Conservation (phyloP, 2,329 filamentous ascomycete species). For the Fusarium nygamai region DNA sequence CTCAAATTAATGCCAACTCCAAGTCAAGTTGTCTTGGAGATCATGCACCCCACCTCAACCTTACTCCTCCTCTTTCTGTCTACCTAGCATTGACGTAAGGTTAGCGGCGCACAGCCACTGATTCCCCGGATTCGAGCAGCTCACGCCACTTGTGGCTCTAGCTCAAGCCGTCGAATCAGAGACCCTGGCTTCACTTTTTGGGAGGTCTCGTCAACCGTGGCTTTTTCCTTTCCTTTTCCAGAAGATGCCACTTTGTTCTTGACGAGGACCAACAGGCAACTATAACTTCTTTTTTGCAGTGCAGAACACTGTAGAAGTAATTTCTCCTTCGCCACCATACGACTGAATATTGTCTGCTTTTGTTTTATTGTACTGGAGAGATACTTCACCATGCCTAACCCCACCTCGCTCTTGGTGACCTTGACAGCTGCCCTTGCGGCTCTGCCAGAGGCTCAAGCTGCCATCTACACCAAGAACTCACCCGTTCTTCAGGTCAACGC, state of each 20-base stretch:
- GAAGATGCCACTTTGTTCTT: slow-evolving; percentile 44
- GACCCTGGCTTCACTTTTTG: slow-evolving; percentile 30
- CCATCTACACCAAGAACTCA: slow-evolving; percentile 86
- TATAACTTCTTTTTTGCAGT: slow-evolving; percentile 9
- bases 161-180: slow-evolving; percentile 32
- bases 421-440: slow-evolving; percentile 69
- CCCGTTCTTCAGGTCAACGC: slow-evolving; percentile 84
- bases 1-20: slow-evolving; percentile 19
- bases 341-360: background rate
- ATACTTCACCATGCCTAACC: slow-evolving; percentile 60
- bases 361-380: background rate
- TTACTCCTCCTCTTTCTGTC: slow-evolving; percentile 10
- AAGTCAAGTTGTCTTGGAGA: slow-evolving; percentile 15
- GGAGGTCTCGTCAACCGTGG: slow-evolving; percentile 40
- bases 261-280: slow-evolving; percentile 11
- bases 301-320: background rate
- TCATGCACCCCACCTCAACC: slow-evolving; percentile 24
- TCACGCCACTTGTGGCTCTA: slow-evolving; percentile 40
- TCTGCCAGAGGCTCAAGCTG: slow-evolving; percentile 72
- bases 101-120: slow-evolving; percentile 31
- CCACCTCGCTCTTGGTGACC: slow-evolving; percentile 58
- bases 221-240: slow-evolving; percentile 43
- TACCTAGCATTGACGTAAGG: slow-evolving; percentile 31
- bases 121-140: slow-evolving; percentile 20
- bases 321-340: background rate